phyloP scores from a whole-genome alignment of 148 eudicot genomes.

The Dianthus caryophyllus region DNA sequence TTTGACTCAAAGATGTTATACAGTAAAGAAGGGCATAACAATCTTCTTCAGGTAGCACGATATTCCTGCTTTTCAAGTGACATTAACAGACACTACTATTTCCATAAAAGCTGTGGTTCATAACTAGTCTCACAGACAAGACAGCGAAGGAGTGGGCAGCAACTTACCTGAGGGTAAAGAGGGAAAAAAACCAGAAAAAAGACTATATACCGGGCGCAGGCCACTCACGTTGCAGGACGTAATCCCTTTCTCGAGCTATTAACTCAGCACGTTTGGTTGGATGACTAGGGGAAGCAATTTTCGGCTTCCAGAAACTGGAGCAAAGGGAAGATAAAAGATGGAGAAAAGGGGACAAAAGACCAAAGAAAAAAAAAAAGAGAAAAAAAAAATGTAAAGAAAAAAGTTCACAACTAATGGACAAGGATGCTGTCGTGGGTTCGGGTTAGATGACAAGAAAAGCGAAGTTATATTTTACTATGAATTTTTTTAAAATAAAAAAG shows the following conservation, averaged over 20 bases:
- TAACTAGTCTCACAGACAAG: too few relatives aligned
- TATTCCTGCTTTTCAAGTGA: constrained; percentile 1
- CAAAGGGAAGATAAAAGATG: constrained; percentile 14
- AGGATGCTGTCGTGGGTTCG: not conserved
- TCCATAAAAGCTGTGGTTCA: too few relatives aligned
- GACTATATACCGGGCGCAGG: constrained; percentile 24
- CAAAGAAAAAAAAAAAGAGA: constrained; percentile 1
- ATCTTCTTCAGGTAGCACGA: too few relatives aligned
- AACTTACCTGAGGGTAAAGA: constrained; percentile 43
- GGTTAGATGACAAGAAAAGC: not conserved
- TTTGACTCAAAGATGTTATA: too few relatives aligned
- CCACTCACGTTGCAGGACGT: constrained; percentile 24
- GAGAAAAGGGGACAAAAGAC: not conserved
- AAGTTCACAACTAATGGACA: constrained; percentile 11
- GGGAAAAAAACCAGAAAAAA: constrained; percentile 17
- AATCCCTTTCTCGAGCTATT: constrained; percentile 33
- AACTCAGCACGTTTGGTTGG: constrained; percentile 39
- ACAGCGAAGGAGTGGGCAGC: not conserved
- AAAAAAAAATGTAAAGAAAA: constrained; percentile 16
- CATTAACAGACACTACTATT: not conserved
- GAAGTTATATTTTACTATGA: not conserved
- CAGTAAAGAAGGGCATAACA: too few relatives aligned
- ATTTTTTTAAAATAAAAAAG: constrained; percentile 7
- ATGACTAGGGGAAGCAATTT: constrained; percentile 39
- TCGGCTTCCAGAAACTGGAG: constrained; percentile 26